Evolutionary conservation across 306 rosid species (phyloP).

Genomic region (Coriaria nepalensis): DNA sequence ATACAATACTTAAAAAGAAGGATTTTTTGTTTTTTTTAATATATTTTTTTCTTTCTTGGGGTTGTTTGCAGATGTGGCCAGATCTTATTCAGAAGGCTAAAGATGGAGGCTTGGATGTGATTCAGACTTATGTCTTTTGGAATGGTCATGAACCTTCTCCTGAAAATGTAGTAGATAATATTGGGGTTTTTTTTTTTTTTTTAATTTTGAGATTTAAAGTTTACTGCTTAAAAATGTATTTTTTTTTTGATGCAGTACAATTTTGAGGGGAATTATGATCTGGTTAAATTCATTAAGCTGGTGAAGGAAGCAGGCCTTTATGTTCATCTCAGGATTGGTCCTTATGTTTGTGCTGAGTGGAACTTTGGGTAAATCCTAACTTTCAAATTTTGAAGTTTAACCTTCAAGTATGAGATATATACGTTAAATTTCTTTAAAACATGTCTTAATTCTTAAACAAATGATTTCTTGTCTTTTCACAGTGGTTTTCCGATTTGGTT

Average conservation of each 20-base stretch:
- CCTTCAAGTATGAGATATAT: background rate
- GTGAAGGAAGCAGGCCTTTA: constrained; percentile 80
- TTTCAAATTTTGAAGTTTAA: background rate
- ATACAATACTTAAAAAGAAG: too few species aligned
- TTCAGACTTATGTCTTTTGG: constrained; percentile 93
- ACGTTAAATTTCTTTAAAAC: background rate
- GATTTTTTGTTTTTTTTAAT: background rate
- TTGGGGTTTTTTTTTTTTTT: constrained; percentile 4
- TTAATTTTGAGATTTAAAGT: background rate
- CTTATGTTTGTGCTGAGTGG: constrained; percentile 94
- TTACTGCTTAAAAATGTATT: constrained; percentile 6
- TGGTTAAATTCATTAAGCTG: constrained; percentile 71
- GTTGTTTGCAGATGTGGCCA: constrained; percentile 76
- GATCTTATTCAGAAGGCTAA: constrained; percentile 92
- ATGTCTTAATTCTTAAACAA: background rate
- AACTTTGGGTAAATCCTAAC: constrained; percentile 58
- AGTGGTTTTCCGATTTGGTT: constrained; percentile 95
- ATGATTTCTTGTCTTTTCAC: constrained; percentile 13
- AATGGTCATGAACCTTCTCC: constrained; percentile 91
- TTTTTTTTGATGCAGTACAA: constrained; percentile 41
- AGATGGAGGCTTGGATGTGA: constrained; percentile 88
- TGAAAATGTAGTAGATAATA: constrained; percentile 46
- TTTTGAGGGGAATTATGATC: constrained; percentile 84
- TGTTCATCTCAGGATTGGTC: constrained; percentile 82
- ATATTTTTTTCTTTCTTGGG: constrained; percentile 1